A percentile compares a stretch with the other conserved stretches of the same genome.
phyloP scores from a whole-genome alignment of 139 green algal genomes.

The Auxenochlorella pyrenoidosa region DNA sequence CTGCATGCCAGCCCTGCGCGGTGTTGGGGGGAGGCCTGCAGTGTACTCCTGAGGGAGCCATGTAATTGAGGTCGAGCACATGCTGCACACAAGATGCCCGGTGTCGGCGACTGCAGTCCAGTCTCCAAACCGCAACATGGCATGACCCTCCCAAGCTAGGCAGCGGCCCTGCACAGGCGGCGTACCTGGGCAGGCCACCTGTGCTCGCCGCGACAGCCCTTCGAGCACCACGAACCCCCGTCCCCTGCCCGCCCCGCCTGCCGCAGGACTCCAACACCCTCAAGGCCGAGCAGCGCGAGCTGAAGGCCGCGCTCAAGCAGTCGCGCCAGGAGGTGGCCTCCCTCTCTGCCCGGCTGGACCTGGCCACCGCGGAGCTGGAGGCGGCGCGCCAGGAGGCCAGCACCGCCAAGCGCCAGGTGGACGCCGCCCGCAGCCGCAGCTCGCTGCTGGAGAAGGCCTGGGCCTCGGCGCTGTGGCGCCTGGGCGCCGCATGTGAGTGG shows the following conservation, averaged over 20 bases:
- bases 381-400: constrained; percentile 16
- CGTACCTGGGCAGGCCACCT: background rate
- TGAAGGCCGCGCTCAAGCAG: background rate
- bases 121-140: too few species aligned
- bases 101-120: too few species aligned
- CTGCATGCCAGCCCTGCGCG: too few species aligned
- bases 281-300: constrained; percentile 1
- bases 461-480: background rate
- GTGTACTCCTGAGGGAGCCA: too few species aligned
- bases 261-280: constrained; percentile 1
- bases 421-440: background rate
- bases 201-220: background rate
- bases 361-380: constrained; percentile 9
- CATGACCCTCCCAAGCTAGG: too few species aligned
- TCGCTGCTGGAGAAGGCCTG: constrained; percentile 23
- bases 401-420: background rate
- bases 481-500: background rate
- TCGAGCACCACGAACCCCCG: too few species aligned
- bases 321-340: background rate
- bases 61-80: too few species aligned
- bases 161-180: too few species aligned
- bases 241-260: background rate
- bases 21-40: too few species aligned
- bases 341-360: constrained; percentile 3
- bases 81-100: too few species aligned